These are phyloP conservation scores for Barnettozyma wickerhamii DNA, from an alignment of 805 yeast species.

Conservation along the genomic window DNA sequence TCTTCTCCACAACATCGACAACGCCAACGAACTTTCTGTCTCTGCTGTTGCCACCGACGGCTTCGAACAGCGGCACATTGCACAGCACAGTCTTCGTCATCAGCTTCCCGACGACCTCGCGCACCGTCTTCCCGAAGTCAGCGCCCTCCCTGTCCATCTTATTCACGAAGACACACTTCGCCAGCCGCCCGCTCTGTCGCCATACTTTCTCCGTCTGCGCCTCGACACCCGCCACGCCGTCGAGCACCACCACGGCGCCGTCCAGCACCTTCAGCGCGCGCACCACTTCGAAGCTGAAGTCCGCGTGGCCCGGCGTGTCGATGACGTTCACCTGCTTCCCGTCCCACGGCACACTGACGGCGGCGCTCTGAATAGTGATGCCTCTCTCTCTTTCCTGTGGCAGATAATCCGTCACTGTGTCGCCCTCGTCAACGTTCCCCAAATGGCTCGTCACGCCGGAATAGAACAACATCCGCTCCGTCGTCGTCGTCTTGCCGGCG, in stretches of 20 bases:
- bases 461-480: conserved; percentile 91
- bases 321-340: conserved; percentile 74
- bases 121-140: conserved; percentile 85
- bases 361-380: conserved; percentile 95
- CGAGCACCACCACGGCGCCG: conserved; percentile 89
- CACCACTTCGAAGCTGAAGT: conserved; percentile 91
- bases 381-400: conserved; percentile 91
- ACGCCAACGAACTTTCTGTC: conserved; percentile 57
- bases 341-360: conserved; percentile 87
- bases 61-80: conserved; percentile 71
- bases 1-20: conserved; percentile 66
- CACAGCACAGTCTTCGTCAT: conserved; percentile 69
- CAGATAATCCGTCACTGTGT: conserved; percentile 89
- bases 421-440: conserved; percentile 96
- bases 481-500: conserved; percentile 98
- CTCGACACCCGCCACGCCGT: conserved; percentile 97
- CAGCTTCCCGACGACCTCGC: conserved; percentile 72
- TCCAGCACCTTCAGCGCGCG: conserved; percentile 87
- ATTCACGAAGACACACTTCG: conserved; percentile 76
- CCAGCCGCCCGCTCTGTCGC: conserved; percentile 79
- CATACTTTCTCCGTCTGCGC: conserved; percentile 98
- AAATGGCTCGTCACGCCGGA: conserved; percentile 75
- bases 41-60: conserved; percentile 33
- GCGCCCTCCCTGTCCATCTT: conserved; percentile 98
- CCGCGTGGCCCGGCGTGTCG: conserved; percentile 98